A percentile compares a stretch with the other conserved stretches of the same genome.
These are phyloP conservation scores for Arthroderma sp. DNA, from an alignment of 2,329 filamentous ascomycete species.

Conservation along the genomic window DNA sequence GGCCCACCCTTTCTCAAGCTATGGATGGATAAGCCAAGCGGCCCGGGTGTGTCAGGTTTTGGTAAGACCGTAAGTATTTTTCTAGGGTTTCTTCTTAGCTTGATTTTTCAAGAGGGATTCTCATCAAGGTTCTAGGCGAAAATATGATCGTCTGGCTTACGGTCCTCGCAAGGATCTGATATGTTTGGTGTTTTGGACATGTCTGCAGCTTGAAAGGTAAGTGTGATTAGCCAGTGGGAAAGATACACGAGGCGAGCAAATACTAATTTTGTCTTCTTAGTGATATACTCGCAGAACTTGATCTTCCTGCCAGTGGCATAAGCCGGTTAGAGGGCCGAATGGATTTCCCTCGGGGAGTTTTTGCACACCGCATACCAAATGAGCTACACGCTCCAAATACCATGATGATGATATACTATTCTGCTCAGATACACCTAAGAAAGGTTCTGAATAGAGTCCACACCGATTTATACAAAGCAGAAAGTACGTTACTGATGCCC, in stretches of 20 bases:
- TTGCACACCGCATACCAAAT: constrained; percentile 20
- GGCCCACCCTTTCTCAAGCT: constrained; percentile 75
- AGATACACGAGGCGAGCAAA: not conserved
- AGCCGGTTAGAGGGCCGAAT: constrained; percentile 40
- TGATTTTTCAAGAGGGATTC: not conserved
- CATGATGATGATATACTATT: constrained; percentile 44
- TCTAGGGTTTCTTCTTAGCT: not conserved
- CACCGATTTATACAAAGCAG: constrained; percentile 39
- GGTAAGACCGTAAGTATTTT: constrained; percentile 52
- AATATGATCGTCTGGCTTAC: constrained; percentile 21
- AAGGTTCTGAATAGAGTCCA: constrained; percentile 45
- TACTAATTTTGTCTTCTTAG: constrained; percentile 29
- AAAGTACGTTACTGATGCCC: constrained; percentile 15
- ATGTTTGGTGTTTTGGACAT: constrained; percentile 80
- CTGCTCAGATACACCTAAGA: constrained; percentile 47
- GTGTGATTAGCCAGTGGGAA: constrained; percentile 9
- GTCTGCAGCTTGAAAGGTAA: constrained; percentile 78
- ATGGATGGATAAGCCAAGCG: constrained; percentile 52
- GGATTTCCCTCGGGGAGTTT: constrained; percentile 25
- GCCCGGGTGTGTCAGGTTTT: constrained; percentile 54
- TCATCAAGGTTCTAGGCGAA: constrained; percentile 16
- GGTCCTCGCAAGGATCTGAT: constrained; percentile 44
- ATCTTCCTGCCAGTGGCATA: constrained; percentile 48
- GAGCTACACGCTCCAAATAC: constrained; percentile 22
- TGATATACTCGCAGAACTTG: constrained; percentile 81